Base-by-base conservation (phyloP, 305 asterid genomes). In the Ilex paraguariensis region DNA sequence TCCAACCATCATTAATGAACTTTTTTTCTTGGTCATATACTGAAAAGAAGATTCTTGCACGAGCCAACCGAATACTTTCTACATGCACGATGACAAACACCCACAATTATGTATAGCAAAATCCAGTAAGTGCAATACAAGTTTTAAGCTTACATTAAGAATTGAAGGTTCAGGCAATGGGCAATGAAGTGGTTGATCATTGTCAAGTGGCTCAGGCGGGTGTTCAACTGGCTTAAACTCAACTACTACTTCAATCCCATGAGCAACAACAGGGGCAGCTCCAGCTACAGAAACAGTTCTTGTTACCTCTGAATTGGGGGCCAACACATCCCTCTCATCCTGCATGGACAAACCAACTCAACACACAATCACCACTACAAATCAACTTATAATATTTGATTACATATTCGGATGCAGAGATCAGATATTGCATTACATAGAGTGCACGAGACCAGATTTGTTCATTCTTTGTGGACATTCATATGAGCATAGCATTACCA, bases 141-240 rank as follows among this genome's bases (percentile, higher is more conserved):
- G 12, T 45, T 0, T 52, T 11, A 65, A 62, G 73, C 92, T 80
- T 74, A 91, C 96, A 74, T 87, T 87, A 15, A 92, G 89, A 66
- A 87, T 81, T 15, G 95, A 89, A 55, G 97, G 97, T 75, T 92
- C 98, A 11, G 96, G 95, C 69, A 89, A 53, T 6, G 97, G 98
- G 69, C 98, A 92, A 12, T 77, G 95, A 70, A 92, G 67, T 28
- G 98, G 96, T 46, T 65, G 87, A 75, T 89, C 98, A 65, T 82
- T 79, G 75, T 89, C 91, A 13, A 78, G 80, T 63, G 97, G 98
- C 82, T 87, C 98, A 28, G 67, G 54, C 0, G 95, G 98, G 73
- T 81, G 90, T 44, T 87, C 93, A 39, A 89, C 81, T 14, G 97
- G 97, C 78, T 92, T 92, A 72, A 92, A 92, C 76, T 87, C 97